Evolutionary conservation across 2,329 filamentous ascomycete species (phyloP), one percentile per base, ranked within the genome.

Genomic region (Colletotrichum sidae): DNA sequence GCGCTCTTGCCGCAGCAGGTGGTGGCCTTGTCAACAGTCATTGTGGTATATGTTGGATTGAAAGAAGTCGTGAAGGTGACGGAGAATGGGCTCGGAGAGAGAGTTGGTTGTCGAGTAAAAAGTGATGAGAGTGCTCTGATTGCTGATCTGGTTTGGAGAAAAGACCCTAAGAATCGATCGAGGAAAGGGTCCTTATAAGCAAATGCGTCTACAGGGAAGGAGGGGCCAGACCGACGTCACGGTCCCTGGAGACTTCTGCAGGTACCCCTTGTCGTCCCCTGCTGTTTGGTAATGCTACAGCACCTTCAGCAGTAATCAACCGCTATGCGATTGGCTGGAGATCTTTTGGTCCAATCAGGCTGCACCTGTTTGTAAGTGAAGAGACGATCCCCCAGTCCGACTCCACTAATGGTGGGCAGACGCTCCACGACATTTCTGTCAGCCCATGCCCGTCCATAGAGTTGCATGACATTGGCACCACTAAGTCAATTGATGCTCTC

Each of bases 1-100:
- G 77, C 74, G 69, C 80, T 74, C 76, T 85, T 83, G 76, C 83
- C 81, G 78, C 86, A 88, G 84, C 86, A 88, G 70, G 83, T 88
- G 60, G 83, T 79, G 42, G 79, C 72, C 71, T 78, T 79, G 72
- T 73, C 68, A 72, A 72, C 68, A 38, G 74, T 72, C 76, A 79
- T 79, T 70, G 54, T 76, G 70, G 53, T 25, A 58, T 46, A 68
- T 56, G 46, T 34, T 51, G 25, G 35, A n/a, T 38, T 13, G 25
- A 25, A n/a, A 34, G 41, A 62, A 33, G 35, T 39, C 6, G 37
- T 9, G 6, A 9, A 37, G 3, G 11, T 47, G n/a, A 8, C 34
- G n/a, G 13, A 37, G 39, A 13, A 8, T 38, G 37, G 46, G 13
- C 33, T n/a, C 46, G 33, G 25, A 25, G 41, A 37, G 25, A 33